A percentile compares a stretch with the other conserved stretches of the same genome.
These are phyloP conservation scores for Lojkania enalia DNA, from an alignment of 2,329 filamentous ascomycete genomes.

Conservation along the genomic window DNA sequence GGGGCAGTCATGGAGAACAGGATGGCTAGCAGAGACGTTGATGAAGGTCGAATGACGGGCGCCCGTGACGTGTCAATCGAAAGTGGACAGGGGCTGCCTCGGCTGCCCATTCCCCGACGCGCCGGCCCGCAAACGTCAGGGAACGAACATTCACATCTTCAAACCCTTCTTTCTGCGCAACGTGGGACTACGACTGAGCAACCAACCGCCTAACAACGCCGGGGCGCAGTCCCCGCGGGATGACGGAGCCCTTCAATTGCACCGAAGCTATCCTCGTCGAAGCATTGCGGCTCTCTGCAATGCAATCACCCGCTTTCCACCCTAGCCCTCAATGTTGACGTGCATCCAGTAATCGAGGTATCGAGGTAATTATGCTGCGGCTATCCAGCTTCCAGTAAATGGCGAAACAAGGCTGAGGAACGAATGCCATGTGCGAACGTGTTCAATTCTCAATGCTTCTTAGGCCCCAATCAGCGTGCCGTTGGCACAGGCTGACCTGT, in stretches of 20 bases:
- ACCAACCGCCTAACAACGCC: neutral
- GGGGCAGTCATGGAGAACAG: slow-evolving; percentile 27
- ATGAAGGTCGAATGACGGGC: slow-evolving; percentile 19
- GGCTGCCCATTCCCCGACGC: slow-evolving; percentile 15
- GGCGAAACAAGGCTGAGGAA: slow-evolving; percentile 13
- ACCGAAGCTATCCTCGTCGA: neutral
- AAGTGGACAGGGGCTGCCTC: slow-evolving; percentile 17
- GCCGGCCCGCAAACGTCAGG: slow-evolving; percentile 26
- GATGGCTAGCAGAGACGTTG: slow-evolving; percentile 20
- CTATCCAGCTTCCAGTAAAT: slow-evolving; percentile 31
- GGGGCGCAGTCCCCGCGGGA: neutral
- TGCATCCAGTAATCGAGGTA: slow-evolving; percentile 27
- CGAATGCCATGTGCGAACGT: slow-evolving; percentile 38
- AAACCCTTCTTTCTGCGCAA: slow-evolving; percentile 20
- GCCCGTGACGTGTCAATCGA: slow-evolving; percentile 33
- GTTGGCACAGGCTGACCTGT: slow-evolving; percentile 15
- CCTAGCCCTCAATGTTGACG: slow-evolving; percentile 24
- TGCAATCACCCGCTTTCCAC: slow-evolving; percentile 8
- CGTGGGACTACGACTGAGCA: slow-evolving; percentile 27
- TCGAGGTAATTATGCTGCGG: slow-evolving; percentile 29
- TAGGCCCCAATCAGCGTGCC: slow-evolving; percentile 15
- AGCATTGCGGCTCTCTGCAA: slow-evolving; percentile 1
- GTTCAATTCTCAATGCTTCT: slow-evolving; percentile 27
- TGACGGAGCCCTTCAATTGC: neutral
- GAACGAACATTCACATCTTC: slow-evolving; percentile 10